Evolutionary conservation across 2,329 filamentous ascomycete species (phyloP).

Genomic region (Akanthomyces lecanii): DNA sequence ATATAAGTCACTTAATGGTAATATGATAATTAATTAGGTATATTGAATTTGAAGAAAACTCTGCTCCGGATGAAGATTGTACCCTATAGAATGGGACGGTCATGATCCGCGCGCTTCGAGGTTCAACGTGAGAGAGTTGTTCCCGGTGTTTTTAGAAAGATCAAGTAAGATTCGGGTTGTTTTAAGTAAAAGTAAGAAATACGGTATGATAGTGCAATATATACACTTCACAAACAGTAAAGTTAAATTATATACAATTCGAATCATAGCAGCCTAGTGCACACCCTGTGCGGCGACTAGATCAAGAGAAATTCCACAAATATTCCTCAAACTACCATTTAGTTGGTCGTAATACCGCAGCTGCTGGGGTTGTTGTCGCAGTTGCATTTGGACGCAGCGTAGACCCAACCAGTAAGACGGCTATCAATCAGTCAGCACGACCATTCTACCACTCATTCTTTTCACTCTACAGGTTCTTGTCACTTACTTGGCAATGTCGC

Average conservation of each 20-base stretch:
- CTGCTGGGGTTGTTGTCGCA: conserved; percentile 21
- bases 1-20: no score
- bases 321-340: background rate
- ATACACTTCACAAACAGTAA: no score
- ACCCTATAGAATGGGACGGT: no score
- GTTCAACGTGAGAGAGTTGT: no score
- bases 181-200: no score
- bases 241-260: background rate
- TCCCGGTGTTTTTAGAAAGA: no score
- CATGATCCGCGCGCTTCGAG: no score
- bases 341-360: conserved; percentile 18
- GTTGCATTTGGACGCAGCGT: conserved; percentile 19
- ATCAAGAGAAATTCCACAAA: background rate
- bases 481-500: conserved; percentile 39
- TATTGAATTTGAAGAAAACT: no score
- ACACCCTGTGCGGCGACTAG: background rate
- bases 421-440: conserved; percentile 8
- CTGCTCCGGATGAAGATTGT: no score
- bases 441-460: background rate
- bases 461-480: background rate
- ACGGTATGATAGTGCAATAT: no score
- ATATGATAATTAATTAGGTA: no score
- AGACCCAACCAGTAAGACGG: conserved; percentile 23
- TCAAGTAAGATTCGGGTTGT: no score
- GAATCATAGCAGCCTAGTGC: background rate